Evolutionary conservation across 1,139 yeast species (phyloP).

Genomic region (Taphrina betulina): DNA sequence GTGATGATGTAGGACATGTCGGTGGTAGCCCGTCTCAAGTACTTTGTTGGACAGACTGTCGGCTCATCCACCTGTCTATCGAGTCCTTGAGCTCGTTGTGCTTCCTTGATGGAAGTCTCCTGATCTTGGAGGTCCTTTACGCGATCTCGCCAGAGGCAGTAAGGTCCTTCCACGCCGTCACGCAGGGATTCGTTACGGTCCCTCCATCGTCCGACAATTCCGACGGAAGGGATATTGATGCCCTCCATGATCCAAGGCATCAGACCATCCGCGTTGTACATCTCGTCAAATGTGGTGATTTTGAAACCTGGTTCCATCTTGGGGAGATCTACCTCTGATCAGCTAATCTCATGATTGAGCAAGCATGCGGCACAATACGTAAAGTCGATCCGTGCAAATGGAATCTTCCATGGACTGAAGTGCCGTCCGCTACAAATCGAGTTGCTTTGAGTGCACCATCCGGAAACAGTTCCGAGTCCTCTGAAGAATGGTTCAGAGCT

Average conservation of each 20-base stretch:
- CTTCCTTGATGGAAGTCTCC: too few species aligned
- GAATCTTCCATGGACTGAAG: conserved; percentile 5
- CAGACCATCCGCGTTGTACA: conserved; percentile 23
- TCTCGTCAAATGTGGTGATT: conserved; percentile 12
- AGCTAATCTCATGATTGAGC: too few species aligned
- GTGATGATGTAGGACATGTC: conserved; percentile 5
- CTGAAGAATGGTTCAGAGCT: too few species aligned
- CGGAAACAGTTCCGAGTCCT: too few species aligned
- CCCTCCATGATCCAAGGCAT: conserved; percentile 31
- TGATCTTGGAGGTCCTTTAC: neutral
- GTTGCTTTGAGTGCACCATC: too few species aligned
- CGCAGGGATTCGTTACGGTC: conserved; percentile 21
- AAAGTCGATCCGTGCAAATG: conserved; percentile 16
- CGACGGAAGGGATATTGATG: conserved; percentile 14
- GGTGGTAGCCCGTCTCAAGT: neutral
- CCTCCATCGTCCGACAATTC: conserved; percentile 28
- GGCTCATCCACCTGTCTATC: neutral
- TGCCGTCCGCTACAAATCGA: conserved; percentile 13
- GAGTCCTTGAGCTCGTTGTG: neutral
- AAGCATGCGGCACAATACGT: too few species aligned
- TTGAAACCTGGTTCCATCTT: conserved; percentile 26
- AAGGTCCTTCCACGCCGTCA: conserved; percentile 21
- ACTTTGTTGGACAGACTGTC: neutral
- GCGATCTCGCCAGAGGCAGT: conserved; percentile 25
- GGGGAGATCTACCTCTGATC: conserved; percentile 3